A percentile compares a stretch with the other conserved stretches of the same genome.
These are phyloP conservation scores for Hevea brasiliensis DNA, from an alignment of 345 rosid genomes.

Conservation along the genomic window DNA sequence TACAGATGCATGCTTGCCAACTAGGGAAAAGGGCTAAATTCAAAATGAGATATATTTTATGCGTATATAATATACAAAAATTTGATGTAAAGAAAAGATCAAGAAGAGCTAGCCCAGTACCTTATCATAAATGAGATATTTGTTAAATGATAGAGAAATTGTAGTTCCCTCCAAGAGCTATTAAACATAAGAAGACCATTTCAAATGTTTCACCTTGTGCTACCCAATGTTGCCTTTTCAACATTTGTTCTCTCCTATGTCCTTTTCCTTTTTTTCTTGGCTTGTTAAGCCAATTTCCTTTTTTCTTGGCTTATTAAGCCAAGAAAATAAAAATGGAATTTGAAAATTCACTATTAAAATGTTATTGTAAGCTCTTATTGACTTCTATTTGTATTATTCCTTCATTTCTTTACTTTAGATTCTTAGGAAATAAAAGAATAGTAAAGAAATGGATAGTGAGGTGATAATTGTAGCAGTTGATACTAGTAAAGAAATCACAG, in stretches of 20 bases:
- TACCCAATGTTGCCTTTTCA: constrained; percentile 17
- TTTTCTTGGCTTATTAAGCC: too few relatives aligned
- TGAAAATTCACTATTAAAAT: too few relatives aligned
- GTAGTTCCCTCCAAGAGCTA: constrained; percentile 26
- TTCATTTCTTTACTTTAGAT: neutral
- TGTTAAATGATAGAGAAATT: neutral
- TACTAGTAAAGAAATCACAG: constrained; percentile 37
- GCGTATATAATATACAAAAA: neutral
- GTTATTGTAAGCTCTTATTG: constrained; percentile 20
- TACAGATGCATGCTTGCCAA: too few relatives aligned
- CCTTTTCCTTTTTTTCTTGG: constrained; percentile 18
- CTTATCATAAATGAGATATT: neutral
- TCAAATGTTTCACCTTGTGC: constrained; percentile 21
- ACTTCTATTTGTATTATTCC: neutral
- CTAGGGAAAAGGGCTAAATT: too few relatives aligned
- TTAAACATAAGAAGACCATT: constrained; percentile 18
- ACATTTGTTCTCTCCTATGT: neutral
- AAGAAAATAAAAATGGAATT: neutral
- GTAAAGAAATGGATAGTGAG: constrained; percentile 29
- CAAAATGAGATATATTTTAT: too few relatives aligned
- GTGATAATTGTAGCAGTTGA: constrained; percentile 43
- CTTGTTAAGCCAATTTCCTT: too few relatives aligned
- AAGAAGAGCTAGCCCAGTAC: neutral
- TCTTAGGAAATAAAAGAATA: constrained; percentile 7
- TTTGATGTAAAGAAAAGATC: neutral